These are phyloP conservation scores for Hypoxylon sp. DNA, from an alignment of 2,329 filamentous ascomycete species.

Conservation along the genomic window DNA sequence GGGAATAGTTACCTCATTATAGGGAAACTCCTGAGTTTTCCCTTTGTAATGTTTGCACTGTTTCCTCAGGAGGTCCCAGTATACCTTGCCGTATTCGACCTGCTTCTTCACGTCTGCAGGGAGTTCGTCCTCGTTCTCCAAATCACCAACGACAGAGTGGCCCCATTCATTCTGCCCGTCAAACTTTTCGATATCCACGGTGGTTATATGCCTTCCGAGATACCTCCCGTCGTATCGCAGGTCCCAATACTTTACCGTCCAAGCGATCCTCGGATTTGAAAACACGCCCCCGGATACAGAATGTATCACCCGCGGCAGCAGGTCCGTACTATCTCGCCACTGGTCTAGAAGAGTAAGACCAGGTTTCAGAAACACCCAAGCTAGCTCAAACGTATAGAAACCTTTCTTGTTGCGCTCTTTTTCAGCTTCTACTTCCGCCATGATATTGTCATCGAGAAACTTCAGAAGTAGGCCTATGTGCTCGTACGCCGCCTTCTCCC, in stretches of 20 bases:
- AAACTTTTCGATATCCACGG: background rate
- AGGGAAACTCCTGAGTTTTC: background rate
- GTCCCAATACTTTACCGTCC: background rate
- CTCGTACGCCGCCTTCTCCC: background rate
- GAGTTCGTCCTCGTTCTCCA: background rate
- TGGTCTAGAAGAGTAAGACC: background rate
- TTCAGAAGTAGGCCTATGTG: background rate
- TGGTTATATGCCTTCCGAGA: background rate
- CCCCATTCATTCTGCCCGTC: background rate
- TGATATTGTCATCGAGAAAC: background rate
- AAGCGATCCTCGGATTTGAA: background rate
- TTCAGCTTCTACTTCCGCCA: background rate
- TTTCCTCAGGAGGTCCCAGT: conserved; percentile 1
- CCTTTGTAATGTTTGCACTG: conserved; percentile 2
- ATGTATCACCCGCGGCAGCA: background rate
- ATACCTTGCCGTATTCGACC: background rate
- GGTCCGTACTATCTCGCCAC: background rate
- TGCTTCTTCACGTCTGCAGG: background rate
- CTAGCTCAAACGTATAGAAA: background rate
- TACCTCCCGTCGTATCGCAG: background rate
- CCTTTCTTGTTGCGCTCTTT: conserved; percentile 2
- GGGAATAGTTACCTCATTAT: conserved; percentile 5
- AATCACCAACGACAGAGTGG: background rate
- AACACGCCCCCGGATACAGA: background rate
- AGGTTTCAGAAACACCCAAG: conserved; percentile 1